Percentiles rank a stretch among this genome's conserved stretches.
Conservation (phyloP, 169 alveolate species). For the Besnoitia besnoiti region DNA sequence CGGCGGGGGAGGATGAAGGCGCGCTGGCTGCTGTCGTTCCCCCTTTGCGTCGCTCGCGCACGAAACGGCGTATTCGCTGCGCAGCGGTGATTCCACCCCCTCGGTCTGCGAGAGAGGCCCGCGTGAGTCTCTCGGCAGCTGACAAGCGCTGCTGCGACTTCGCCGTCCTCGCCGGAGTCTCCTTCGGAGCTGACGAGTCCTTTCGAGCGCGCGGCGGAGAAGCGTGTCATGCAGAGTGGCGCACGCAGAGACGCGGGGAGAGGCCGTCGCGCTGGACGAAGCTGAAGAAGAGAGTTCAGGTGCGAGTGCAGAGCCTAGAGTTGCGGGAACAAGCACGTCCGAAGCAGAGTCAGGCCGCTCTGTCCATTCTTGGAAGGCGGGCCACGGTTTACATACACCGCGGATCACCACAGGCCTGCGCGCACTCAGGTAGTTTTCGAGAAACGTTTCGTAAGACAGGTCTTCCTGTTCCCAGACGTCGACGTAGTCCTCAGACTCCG, state of each 20-base stretch:
- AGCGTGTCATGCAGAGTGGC: not conserved
- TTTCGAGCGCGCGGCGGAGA: not conserved
- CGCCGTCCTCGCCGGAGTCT: not conserved
- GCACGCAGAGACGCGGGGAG: not conserved
- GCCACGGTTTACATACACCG: not conserved
- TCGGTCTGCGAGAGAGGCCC: too few species aligned
- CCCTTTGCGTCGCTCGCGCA: too few species aligned
- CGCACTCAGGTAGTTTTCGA: not conserved
- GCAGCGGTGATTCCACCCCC: too few species aligned
- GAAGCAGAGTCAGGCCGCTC: not conserved
- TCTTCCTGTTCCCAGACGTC: not conserved
- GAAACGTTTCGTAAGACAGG: not conserved
- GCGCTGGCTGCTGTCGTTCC: too few species aligned
- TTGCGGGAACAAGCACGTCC: not conserved
- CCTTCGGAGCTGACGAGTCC: not conserved
- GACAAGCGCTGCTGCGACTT: too few species aligned
- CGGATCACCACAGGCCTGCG: constrained; percentile 10
- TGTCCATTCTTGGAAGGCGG: not conserved
- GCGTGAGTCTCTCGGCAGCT: too few species aligned
- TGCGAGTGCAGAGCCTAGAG: too few species aligned
- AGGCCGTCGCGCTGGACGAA: not conserved
- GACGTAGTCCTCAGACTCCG: not conserved
- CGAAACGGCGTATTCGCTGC: too few species aligned
- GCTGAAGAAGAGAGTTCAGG: not conserved
- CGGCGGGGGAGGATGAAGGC: too few species aligned